Percentiles rank a stretch among this genome's conserved stretches.
These are phyloP conservation scores for Saccharum hybrid DNA, from an alignment of 202 grass and related monocot species.

Conservation along the genomic window DNA sequence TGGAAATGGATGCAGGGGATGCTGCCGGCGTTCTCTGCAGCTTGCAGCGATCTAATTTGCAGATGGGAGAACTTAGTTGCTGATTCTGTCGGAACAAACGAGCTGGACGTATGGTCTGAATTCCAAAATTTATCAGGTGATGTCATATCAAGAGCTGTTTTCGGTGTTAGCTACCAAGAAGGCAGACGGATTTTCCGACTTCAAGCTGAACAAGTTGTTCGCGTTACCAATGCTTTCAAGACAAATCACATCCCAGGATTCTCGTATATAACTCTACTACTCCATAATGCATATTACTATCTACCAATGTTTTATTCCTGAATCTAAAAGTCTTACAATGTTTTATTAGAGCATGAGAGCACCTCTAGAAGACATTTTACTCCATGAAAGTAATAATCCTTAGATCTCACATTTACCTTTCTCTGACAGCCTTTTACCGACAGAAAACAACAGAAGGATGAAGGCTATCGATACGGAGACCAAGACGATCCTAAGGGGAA, in stretches of 20 bases:
- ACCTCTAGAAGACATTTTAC: no score
- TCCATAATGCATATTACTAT: neutral
- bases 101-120: slow-evolving; percentile 69
- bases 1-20: slow-evolving; percentile 53
- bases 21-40: slow-evolving; percentile 58
- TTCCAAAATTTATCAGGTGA: slow-evolving; percentile 70
- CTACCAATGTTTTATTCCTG: no score
- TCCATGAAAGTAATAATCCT: neutral
- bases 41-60: slow-evolving; percentile 58
- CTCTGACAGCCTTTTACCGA: slow-evolving; percentile 59
- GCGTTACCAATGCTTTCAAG: slow-evolving; percentile 49
- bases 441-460: slow-evolving; percentile 64
- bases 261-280: slow-evolving; percentile 45
- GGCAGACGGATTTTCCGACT: slow-evolving; percentile 61
- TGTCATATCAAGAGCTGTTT: slow-evolving; percentile 73
- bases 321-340: no score
- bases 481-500: slow-evolving; percentile 47
- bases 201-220: slow-evolving; percentile 58
- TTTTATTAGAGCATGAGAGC: no score
- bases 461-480: slow-evolving; percentile 56
- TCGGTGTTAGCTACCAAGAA: slow-evolving; percentile 64
- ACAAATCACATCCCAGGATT: slow-evolving; percentile 59
- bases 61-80: slow-evolving; percentile 54
- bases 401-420: neutral
- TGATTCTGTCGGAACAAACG: slow-evolving; percentile 28